Evolutionary conservation across 2,329 filamentous ascomycete genomes (phyloP).

Genomic region (Penicillium sp.): DNA sequence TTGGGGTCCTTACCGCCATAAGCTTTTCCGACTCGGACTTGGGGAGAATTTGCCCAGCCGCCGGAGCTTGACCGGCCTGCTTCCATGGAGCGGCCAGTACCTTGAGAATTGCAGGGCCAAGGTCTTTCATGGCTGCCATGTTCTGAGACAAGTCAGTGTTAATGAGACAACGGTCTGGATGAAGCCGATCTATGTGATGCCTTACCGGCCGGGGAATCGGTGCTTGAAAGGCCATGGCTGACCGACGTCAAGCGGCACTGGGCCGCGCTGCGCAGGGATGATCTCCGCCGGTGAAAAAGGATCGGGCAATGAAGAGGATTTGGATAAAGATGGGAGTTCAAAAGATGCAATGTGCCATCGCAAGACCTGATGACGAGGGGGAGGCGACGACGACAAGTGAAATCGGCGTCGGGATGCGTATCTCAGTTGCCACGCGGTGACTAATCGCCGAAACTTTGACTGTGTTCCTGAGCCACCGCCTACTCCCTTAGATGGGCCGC

Average conservation of each 20-base stretch:
- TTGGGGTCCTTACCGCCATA: constrained; percentile 18
- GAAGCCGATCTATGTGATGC: constrained; percentile 2
- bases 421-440: too few species aligned
- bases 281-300: constrained; percentile 14
- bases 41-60: constrained; percentile 9
- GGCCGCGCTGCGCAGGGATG: constrained; percentile 28
- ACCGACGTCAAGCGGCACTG: constrained; percentile 33
- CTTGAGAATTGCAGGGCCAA: constrained; percentile 43
- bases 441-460: too few species aligned
- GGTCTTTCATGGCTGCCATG: constrained; percentile 39
- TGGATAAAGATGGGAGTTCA: background rate
- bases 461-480: too few species aligned
- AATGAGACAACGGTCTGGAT: background rate
- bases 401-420: too few species aligned
- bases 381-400: too few species aligned
- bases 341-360: too few species aligned
- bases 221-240: constrained; percentile 49
- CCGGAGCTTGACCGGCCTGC: constrained; percentile 22
- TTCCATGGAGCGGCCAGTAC: constrained; percentile 36
- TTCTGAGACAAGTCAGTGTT: constrained; percentile 34
- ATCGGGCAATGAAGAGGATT: constrained; percentile 1
- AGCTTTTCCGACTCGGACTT: constrained; percentile 10
- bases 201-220: constrained; percentile 46
- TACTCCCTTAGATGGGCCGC: too few species aligned
- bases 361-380: too few species aligned